phyloP scores from a whole-genome alignment of 768 basidiomycete genomes.

The Macrolepiota fuliginosa region DNA sequence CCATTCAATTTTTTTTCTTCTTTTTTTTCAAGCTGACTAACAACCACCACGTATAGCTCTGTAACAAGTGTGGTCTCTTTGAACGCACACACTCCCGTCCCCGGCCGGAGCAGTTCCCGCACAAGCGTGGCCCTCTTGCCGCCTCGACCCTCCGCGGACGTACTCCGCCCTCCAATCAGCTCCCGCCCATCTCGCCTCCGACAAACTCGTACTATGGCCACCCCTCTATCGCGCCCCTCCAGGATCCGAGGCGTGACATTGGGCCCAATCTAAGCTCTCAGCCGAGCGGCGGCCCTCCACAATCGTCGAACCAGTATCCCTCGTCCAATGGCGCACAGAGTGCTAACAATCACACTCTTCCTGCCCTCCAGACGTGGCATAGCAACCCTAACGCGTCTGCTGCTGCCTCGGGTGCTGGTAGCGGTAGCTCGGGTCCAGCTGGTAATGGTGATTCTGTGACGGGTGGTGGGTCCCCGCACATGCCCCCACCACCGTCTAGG shows the following conservation, averaged over 20 bases:
- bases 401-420: constrained; percentile 13
- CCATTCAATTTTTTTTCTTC: constrained; percentile 10
- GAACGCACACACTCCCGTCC: constrained; percentile 80
- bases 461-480: neutral
- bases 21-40: constrained; percentile 2
- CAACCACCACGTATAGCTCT: constrained; percentile 31
- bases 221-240: constrained; percentile 47
- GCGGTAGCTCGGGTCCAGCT: neutral
- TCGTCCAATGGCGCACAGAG: neutral
- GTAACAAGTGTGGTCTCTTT: constrained; percentile 77
- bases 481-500: constrained; percentile 2
- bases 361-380: constrained; percentile 49
- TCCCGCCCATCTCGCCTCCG: constrained; percentile 43
- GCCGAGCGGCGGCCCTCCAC: constrained; percentile 4
- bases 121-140: constrained; percentile 71
- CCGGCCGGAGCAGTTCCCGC: constrained; percentile 78
- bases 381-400: constrained; percentile 19
- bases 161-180: constrained; percentile 38
- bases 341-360: constrained; percentile 30
- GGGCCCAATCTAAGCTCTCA: constrained; percentile 8
- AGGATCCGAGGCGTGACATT: constrained; percentile 13
- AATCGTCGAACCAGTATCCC: neutral
- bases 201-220: constrained; percentile 48
- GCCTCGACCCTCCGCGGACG: constrained; percentile 46
- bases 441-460: neutral